Evolutionary conservation across 495 filamentous ascomycete genomes (phyloP), one percentile per base, ranked within the genome.

Genomic region (Penicilliopsis zonata): DNA sequence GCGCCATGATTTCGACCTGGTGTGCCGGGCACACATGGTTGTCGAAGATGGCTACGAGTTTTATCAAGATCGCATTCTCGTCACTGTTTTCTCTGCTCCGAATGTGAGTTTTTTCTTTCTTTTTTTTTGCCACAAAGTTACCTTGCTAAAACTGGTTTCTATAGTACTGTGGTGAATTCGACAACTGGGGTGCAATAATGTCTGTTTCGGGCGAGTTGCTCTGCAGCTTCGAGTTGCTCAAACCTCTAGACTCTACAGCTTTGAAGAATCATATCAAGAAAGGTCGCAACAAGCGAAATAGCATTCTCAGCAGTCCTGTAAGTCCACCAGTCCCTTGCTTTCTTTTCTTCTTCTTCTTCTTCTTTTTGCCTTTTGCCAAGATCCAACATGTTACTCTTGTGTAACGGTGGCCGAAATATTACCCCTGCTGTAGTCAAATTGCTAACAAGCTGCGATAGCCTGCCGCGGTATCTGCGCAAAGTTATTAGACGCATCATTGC

Each of bases 201-300:
- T 93, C 87, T 7, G 90, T 99, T 9, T 93, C 85, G 1, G 72
- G 72, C 8, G 88, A 95, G 53, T 63, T 99, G 25, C 71, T 99
- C 5, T 99, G 90, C 59, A 94, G 86, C 54, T 99, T 99, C 55
- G 90, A 99, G 58, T 61, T 96, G 13, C 65, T 99, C 40, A 99
- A 99, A 49, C 90, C 90, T 9, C 63, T 99, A 43, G 90, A 99
- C 54, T 94, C 86, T n/a, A 84, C 81, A 34, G 88, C 86, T 20
- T 61, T 99, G 42, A 99, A 99, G 69, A 94, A 79, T 44, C 92
- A 96, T 53, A 99, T 99, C 63, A 99, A 99, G 71, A 96, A 94
- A 63, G 83, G 86, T 31, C 74, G 88, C 22, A 93, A 83, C 55
- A 86, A 88, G 69, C 64, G 79, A 34, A 80, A 90, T 57, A 87